A percentile compares a stretch with the other conserved stretches of the same genome.
These are phyloP conservation scores for Chytriomyces hyalinus DNA, from an alignment of 192 early-diverging fungal species.

Conservation along the genomic window DNA sequence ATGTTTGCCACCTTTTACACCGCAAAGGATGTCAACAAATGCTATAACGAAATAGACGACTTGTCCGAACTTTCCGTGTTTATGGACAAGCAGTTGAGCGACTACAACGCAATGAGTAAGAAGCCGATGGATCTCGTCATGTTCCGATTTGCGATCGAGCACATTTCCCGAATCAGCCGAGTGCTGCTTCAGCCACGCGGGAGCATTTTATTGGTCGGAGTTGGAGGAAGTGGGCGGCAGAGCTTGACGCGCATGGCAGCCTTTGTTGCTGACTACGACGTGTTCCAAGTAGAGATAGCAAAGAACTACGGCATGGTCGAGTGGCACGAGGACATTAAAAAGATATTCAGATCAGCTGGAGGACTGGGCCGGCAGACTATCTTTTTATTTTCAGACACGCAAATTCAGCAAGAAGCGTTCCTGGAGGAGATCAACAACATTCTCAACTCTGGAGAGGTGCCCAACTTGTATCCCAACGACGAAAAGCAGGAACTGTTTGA, in stretches of 20 bases:
- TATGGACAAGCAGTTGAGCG: constrained; percentile 60
- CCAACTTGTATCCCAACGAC: constrained; percentile 61
- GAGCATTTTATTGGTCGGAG: constrained; percentile 65
- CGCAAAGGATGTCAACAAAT: constrained; percentile 50
- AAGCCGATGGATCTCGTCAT: constrained; percentile 69
- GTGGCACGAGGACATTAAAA: constrained; percentile 69
- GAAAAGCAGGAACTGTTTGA: constrained; percentile 68
- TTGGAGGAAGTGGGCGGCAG: constrained; percentile 65
- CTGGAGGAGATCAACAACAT: constrained; percentile 70
- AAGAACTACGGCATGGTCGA: constrained; percentile 61
- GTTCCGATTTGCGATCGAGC: constrained; percentile 68
- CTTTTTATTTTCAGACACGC: constrained; percentile 66
- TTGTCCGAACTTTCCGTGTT: constrained; percentile 52
- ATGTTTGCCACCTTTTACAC: constrained; percentile 65
- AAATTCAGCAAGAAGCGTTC: constrained; percentile 67
- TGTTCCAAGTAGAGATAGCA: constrained; percentile 65
- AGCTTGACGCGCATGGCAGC: constrained; percentile 64
- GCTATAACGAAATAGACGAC: constrained; percentile 61
- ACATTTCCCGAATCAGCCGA: constrained; percentile 60
- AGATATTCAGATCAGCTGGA: constrained; percentile 59
- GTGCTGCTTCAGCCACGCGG: constrained; percentile 63
- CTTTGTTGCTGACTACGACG: constrained; percentile 62
- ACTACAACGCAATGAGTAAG: constrained; percentile 62
- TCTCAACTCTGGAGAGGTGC: constrained; percentile 65
- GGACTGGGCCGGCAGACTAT: constrained; percentile 58